A percentile compares a stretch with the other conserved stretches of the same genome.
phyloP scores from a whole-genome alignment of 2,329 filamentous ascomycete species.

The Sphaerulina populicola region DNA sequence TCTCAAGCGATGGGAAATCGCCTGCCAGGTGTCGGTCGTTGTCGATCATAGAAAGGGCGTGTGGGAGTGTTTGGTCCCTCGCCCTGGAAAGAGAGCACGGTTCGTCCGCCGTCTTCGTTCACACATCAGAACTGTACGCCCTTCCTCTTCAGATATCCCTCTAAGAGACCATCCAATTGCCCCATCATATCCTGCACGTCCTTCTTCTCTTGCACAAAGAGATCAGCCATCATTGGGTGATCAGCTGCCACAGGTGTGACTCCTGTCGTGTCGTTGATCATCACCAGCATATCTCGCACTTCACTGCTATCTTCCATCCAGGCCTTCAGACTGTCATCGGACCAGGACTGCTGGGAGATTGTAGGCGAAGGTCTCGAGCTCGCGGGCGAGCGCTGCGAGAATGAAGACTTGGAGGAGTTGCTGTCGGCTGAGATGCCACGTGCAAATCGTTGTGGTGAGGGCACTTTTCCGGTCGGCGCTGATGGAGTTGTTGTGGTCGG shows the following conservation, averaged over 20 bases:
- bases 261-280: conserved; percentile 87
- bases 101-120: background rate
- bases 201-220: conserved; percentile 82
- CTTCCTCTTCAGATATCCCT: conserved; percentile 24
- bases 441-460: conserved; percentile 7
- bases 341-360: conserved; percentile 62
- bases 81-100: background rate
- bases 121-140: conserved; percentile 20
- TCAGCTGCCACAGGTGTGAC: conserved; percentile 71
- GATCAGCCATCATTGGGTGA: conserved; percentile 68
- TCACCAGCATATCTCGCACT: conserved; percentile 78
- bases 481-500: background rate
- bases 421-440: conserved; percentile 20
- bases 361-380: conserved; percentile 22
- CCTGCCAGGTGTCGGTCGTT: background rate
- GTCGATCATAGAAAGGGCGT: background rate
- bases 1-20: too few relatives aligned
- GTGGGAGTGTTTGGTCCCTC: background rate
- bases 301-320: conserved; percentile 74
- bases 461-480: background rate
- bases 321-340: conserved; percentile 71
- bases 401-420: conserved; percentile 16
- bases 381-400: conserved; percentile 23
- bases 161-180: conserved; percentile 59
- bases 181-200: conserved; percentile 79